Evolutionary conservation across 331 rosid genomes (phyloP).

Genomic region (Arachis monticola): DNA sequence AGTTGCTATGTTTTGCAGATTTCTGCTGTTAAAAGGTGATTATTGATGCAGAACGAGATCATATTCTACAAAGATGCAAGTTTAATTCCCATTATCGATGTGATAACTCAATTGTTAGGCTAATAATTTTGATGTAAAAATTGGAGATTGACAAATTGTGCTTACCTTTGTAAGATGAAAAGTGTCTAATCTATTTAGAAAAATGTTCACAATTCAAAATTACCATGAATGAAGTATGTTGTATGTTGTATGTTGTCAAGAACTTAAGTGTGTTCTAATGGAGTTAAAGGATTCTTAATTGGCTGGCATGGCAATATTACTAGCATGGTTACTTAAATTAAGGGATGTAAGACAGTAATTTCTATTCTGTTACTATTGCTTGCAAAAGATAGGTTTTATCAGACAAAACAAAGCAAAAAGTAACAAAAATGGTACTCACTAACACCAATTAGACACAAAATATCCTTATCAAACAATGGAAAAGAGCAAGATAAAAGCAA

Average conservation of each 20-base stretch:
- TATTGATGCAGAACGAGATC: no score
- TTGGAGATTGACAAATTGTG: no score
- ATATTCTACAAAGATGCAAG: no score
- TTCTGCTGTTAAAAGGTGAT: no score
- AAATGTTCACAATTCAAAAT: neutral
- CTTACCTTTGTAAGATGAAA: no score
- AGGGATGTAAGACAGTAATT: neutral
- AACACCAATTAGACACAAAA: no score
- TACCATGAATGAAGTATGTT: neutral
- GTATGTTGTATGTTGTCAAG: neutral
- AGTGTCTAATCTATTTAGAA: no score
- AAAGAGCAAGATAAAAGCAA: neutral
- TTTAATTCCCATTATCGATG: no score
- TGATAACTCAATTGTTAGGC: no score
- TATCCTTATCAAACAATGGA: neutral
- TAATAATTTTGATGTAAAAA: no score
- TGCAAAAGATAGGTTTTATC: neutral
- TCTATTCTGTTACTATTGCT: neutral
- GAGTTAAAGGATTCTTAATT: constrained; percentile 8
- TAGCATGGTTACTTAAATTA: neutral
- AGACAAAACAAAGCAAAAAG: neutral
- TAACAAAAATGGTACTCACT: no score
- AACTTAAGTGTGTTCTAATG: neutral
- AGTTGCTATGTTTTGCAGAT: no score
- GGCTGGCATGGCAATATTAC: neutral